Evolutionary conservation across 2,329 filamentous ascomycete genomes (phyloP).

Genomic region (Cyphellophora attinorum): DNA sequence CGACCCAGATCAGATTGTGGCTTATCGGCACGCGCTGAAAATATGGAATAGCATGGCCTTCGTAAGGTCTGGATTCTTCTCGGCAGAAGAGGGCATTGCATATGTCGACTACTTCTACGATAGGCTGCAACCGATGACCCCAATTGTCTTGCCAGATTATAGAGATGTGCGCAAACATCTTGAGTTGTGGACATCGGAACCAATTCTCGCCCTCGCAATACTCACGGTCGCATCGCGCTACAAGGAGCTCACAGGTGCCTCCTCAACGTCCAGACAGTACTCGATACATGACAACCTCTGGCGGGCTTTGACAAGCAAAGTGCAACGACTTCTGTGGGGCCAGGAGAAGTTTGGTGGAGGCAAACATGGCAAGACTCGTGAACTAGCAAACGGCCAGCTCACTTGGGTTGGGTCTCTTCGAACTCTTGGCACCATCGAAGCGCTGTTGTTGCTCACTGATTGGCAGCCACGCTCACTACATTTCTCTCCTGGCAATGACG

Average conservation of each 20-base stretch:
- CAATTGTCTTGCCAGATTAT: constrained; percentile 87
- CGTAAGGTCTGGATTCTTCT: constrained; percentile 95
- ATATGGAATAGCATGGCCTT: constrained; percentile 92
- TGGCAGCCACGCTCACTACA: constrained; percentile 94
- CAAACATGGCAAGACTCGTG: constrained; percentile 56
- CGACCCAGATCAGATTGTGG: constrained; percentile 21
- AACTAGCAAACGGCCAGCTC: constrained; percentile 49
- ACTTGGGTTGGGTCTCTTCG: constrained; percentile 65
- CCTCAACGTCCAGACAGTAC: constrained; percentile 72
- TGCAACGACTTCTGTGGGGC: constrained; percentile 88
- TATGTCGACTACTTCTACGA: constrained; percentile 96
- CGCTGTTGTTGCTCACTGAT: constrained; percentile 84
- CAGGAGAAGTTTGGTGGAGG: constrained; percentile 91
- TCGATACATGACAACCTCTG: constrained; percentile 93
- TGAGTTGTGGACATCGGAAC: constrained; percentile 77
- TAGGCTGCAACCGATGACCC: constrained; percentile 82
- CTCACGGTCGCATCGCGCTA: constrained; percentile 87
- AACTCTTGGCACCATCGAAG: constrained; percentile 89
- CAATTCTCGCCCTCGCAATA: constrained; percentile 83
- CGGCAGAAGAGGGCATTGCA: constrained; percentile 79
- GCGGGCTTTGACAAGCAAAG: constrained; percentile 90
- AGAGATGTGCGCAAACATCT: constrained; percentile 69
- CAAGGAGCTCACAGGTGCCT: constrained; percentile 67
- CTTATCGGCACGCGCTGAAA: constrained; percentile 57
- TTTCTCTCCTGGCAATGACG: constrained; percentile 67